A percentile compares a stretch with the other conserved stretches of the same genome.
These are phyloP conservation scores for Pestalotiopsis sp. DNA, from an alignment of 2,329 filamentous ascomycete species.

Conservation along the genomic window DNA sequence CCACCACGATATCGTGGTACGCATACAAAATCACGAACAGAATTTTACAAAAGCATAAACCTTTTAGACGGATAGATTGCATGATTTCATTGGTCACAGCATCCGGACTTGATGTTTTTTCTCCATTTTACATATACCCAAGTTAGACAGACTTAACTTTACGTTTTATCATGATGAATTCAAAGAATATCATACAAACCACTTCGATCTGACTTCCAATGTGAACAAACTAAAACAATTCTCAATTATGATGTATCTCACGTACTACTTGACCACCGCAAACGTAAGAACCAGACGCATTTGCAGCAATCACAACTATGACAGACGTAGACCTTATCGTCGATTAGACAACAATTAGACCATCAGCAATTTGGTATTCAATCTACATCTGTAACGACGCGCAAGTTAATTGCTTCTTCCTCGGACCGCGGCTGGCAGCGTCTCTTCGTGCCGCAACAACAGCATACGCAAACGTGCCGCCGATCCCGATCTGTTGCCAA, in stretches of 20 bases:
- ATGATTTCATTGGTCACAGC: background rate
- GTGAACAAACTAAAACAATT: background rate
- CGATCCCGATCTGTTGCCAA: too few relatives aligned
- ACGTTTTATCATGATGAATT: background rate
- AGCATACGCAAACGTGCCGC: too few relatives aligned
- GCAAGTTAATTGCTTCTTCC: too few relatives aligned
- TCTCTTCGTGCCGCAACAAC: too few relatives aligned
- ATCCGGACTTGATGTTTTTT: constrained; percentile 7
- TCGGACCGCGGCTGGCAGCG: too few relatives aligned
- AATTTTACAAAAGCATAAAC: background rate
- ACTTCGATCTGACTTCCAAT: background rate
- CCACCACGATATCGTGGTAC: too few relatives aligned
- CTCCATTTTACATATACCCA: constrained; percentile 1
- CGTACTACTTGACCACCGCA: background rate
- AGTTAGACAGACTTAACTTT: background rate
- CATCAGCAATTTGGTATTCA: too few relatives aligned
- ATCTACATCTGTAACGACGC: too few relatives aligned
- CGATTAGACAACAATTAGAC: too few relatives aligned
- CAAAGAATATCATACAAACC: background rate
- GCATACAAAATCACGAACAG: background rate
- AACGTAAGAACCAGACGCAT: background rate
- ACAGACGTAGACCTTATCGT: too few relatives aligned
- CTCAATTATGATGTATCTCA: background rate
- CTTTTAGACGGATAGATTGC: constrained; percentile 4
- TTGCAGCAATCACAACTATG: too few relatives aligned